Base-by-base conservation (phyloP, 352 stramenopile genomes). In the Globisporangium heterothallicum region DNA sequence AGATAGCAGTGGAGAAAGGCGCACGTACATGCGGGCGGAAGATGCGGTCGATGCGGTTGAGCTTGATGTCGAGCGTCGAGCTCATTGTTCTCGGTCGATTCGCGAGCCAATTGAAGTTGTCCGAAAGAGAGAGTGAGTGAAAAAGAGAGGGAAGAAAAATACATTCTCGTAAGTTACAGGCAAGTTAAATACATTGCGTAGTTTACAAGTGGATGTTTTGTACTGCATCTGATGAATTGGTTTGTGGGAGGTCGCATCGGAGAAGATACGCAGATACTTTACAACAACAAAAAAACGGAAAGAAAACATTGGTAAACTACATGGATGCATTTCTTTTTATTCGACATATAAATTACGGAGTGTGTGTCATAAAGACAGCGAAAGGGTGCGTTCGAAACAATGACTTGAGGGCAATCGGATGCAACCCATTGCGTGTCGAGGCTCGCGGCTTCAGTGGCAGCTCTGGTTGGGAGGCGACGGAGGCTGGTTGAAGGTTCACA, bases 21-120 rank as follows among this genome's bases (percentile, higher is more conserved):
- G 8, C 16, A 55, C 62, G 42, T 53, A 90, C 83, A 84, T 93
- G 70, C 16, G 83, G 83, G 30, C 73, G 80, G 68, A 88, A 94
- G 66, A 92, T 87, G 68, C 80, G 83, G 59, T 92, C 78, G 43
- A 94, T 74, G 54, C 83, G 83, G 56, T 88, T 87, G 49, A 94
- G 72, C 56, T 88, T 90, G 52, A 94, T 72, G 63, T 91, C 80
- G 9, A 94, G 63, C 59, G 83, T 87, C 14, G 83, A 94, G 66
- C 75, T 82, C 80, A 91, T 90, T 18, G 21, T 45, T 18, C 34
- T 42, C 26, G 27, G n/a, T n/a, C 16, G 26, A 22, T 53, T 18
- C 6, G 22, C 12, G 14, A 27, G 6, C 24, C 18, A 45, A 27
- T 54, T 44, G 47, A 54, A 54, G 18, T 54, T 2, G 45, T 24